These are phyloP conservation scores for Vitis rupestris DNA, from an alignment of 164 flowering plant genomes.

Conservation along the genomic window DNA sequence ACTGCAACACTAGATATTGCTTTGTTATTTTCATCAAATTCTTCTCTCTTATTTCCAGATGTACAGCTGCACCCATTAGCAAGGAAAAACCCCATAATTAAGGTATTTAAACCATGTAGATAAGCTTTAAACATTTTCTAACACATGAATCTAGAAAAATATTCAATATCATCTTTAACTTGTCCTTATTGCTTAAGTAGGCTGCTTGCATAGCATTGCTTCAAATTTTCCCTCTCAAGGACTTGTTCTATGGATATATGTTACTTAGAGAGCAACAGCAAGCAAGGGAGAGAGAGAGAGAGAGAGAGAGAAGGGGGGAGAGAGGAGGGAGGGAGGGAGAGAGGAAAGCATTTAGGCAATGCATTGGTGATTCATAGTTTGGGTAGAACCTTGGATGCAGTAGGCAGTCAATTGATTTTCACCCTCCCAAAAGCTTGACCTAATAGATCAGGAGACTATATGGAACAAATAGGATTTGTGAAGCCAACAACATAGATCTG, in stretches of 20 bases:
- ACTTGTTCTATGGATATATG: background rate
- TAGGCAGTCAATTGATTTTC: background rate
- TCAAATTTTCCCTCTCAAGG: background rate
- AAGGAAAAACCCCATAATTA: background rate
- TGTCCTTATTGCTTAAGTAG: background rate
- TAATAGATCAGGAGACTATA: background rate
- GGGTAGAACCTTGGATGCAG: background rate
- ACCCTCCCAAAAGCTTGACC: background rate
- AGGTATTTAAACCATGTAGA: background rate
- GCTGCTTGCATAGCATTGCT: background rate
- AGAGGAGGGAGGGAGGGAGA: too few relatives aligned
- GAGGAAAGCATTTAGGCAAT: background rate
- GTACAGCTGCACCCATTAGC: conserved; percentile 27
- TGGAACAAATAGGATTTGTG: background rate
- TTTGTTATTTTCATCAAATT: conserved; percentile 31
- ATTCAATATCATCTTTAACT: background rate
- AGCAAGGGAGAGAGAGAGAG: background rate
- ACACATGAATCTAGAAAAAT: background rate
- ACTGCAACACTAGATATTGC: conserved; percentile 32
- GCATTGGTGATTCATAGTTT: background rate
- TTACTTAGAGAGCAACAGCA: background rate
- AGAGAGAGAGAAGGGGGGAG: too few relatives aligned
- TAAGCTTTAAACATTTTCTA: background rate
- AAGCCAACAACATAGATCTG: background rate
- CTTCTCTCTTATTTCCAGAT: conserved; percentile 24